Conservation (phyloP, 495 filamentous ascomycete genomes). For the Darksidea phi region DNA sequence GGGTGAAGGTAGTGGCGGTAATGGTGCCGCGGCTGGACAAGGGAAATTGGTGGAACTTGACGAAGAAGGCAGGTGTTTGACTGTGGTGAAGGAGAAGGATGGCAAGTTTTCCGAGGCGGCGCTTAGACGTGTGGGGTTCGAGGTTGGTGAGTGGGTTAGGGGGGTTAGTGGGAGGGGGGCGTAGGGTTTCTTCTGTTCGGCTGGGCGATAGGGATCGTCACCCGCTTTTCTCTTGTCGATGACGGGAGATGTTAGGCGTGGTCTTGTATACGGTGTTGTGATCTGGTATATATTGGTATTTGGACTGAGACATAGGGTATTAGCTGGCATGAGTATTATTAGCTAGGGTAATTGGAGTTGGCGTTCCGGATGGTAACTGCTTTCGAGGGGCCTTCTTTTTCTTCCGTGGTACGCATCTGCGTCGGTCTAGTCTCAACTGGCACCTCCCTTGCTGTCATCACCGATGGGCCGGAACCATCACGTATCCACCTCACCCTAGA, state of each 20-base stretch:
- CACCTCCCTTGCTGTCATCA: no score
- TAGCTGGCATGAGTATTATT: no score
- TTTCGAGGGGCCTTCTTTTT: neutral
- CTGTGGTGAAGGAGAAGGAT: constrained; percentile 54
- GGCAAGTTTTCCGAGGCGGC: constrained; percentile 60
- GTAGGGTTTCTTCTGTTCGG: neutral
- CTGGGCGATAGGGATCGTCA: no score
- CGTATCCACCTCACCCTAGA: no score
- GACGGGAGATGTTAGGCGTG: no score
- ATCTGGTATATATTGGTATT: no score
- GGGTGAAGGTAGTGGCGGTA: neutral
- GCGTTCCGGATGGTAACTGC: neutral
- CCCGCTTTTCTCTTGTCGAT: no score
- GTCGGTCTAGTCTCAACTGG: no score
- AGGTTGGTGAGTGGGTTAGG: constrained; percentile 77
- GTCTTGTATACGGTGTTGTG: no score
- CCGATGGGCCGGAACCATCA: no score
- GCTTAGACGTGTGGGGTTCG: constrained; percentile 72
- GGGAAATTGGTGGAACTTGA: constrained; percentile 56
- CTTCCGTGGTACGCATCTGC: no score
- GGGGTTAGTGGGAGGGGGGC: constrained; percentile 24
- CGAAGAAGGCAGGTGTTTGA: constrained; percentile 54
- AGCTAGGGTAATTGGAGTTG: neutral
- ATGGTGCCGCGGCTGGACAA: constrained; percentile 6
- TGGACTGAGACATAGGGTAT: no score